Conservation (phyloP, 2,329 filamentous ascomycete genomes). For the Ilyonectria destructans region DNA sequence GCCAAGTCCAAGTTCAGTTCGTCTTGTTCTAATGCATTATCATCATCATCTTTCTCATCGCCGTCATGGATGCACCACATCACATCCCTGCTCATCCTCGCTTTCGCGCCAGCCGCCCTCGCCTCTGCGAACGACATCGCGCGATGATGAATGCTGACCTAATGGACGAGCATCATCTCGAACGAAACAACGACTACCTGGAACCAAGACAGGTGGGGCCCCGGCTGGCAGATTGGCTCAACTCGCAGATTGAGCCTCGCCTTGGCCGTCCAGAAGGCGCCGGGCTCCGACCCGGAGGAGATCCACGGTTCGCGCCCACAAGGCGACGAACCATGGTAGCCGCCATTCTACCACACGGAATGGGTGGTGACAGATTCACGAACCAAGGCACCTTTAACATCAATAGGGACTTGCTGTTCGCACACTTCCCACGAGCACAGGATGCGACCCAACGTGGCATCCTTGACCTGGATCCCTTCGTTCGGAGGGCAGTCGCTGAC, state of each 20-base stretch:
- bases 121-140: neutral
- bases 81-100: neutral
- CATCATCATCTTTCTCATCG: neutral
- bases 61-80: neutral
- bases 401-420: slow-evolving; percentile 25
- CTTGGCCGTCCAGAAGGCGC: neutral
- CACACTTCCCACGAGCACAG: slow-evolving; percentile 35
- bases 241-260: neutral
- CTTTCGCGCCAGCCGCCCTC: neutral
- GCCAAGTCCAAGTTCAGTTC: neutral
- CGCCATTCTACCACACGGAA: neutral
- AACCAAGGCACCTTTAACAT: slow-evolving; percentile 30
- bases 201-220: neutral
- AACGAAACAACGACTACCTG: neutral
- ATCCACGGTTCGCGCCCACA: neutral
- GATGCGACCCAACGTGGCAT: slow-evolving; percentile 31
- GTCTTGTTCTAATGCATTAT: neutral
- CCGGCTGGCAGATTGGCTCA: neutral
- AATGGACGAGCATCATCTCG: neutral
- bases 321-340: neutral
- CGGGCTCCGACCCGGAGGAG: neutral
- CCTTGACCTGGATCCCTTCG: slow-evolving; percentile 35
- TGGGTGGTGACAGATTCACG: neutral
- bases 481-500: slow-evolving; percentile 22
- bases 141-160: neutral